phyloP scores from a whole-genome alignment of 495 filamentous ascomycete genomes.

The Talaromyces proteolyticus region DNA sequence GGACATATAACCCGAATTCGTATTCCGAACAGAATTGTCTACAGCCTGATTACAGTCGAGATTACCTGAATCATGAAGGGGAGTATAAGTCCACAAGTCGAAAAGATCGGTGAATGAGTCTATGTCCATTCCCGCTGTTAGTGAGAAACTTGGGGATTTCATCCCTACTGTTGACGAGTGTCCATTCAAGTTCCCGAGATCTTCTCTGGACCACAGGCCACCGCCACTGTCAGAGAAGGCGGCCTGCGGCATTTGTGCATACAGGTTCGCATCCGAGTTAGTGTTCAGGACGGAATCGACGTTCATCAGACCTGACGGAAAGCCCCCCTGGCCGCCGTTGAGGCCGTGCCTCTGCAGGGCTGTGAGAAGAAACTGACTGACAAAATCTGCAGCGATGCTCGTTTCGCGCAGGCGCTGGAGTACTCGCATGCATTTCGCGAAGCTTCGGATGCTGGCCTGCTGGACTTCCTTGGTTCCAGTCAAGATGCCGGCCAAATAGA shows the following conservation, averaged over 20 bases:
- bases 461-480: not conserved
- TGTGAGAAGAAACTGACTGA: not conserved
- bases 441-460: conserved; percentile 1
- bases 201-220: not conserved
- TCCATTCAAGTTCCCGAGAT: not conserved
- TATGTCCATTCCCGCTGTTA: not conserved
- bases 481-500: conserved; percentile 1
- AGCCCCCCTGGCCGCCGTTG: not conserved
- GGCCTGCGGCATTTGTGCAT: not conserved
- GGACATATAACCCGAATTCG: conserved; percentile 1
- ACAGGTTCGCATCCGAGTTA: not conserved
- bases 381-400: not conserved
- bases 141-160: not conserved
- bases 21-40: not conserved
- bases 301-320: not conserved
- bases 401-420: not conserved
- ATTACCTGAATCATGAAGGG: not conserved
- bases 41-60: not conserved
- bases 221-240: not conserved
- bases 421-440: conserved; percentile 1
- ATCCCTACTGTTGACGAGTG: conserved; percentile 1
- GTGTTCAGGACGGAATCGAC: not conserved
- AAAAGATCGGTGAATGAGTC: not conserved
- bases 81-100: not conserved
- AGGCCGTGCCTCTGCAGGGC: not conserved